phyloP scores from a whole-genome alignment of 1,139 yeast species.

The Sugiyamaella japonica region DNA sequence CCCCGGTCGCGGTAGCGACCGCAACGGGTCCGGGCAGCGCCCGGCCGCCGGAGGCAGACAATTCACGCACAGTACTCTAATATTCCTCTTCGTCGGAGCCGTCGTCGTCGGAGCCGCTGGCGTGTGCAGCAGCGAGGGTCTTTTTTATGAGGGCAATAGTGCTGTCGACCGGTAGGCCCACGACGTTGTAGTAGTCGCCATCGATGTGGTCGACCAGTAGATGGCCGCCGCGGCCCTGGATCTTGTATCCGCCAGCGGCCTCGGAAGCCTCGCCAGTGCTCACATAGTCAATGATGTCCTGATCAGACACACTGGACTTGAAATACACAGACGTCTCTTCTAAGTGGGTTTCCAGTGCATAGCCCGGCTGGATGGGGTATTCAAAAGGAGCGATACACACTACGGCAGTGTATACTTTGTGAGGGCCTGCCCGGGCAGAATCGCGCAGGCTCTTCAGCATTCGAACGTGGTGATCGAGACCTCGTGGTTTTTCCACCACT shows the following conservation, averaged over 20 bases:
- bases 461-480: slow-evolving; percentile 51
- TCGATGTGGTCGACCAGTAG: slow-evolving; percentile 58
- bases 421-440: slow-evolving; percentile 41
- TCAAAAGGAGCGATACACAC: slow-evolving; percentile 50
- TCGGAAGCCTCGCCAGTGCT: slow-evolving; percentile 68
- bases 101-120: slow-evolving; percentile 17
- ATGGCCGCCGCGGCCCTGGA: slow-evolving; percentile 68
- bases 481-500: slow-evolving; percentile 76
- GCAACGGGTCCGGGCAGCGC: neutral
- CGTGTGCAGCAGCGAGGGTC: slow-evolving; percentile 33
- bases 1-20: neutral
- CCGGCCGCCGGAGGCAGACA: neutral
- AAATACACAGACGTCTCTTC: slow-evolving; percentile 53
- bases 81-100: slow-evolving; percentile 22
- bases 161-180: slow-evolving; percentile 75
- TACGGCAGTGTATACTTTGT: slow-evolving; percentile 69
- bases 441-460: slow-evolving; percentile 51
- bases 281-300: slow-evolving; percentile 60
- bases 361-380: slow-evolving; percentile 44
- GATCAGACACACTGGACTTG: slow-evolving; percentile 52
- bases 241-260: slow-evolving; percentile 93
- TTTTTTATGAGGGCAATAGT: slow-evolving; percentile 51
- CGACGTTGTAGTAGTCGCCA: slow-evolving; percentile 88
- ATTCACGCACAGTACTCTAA: neutral
- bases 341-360: slow-evolving; percentile 40